A percentile compares a stretch with the other conserved stretches of the same genome.
Conservation (phyloP, 768 basidiomycete species). For the Lentinula sp. region DNA sequence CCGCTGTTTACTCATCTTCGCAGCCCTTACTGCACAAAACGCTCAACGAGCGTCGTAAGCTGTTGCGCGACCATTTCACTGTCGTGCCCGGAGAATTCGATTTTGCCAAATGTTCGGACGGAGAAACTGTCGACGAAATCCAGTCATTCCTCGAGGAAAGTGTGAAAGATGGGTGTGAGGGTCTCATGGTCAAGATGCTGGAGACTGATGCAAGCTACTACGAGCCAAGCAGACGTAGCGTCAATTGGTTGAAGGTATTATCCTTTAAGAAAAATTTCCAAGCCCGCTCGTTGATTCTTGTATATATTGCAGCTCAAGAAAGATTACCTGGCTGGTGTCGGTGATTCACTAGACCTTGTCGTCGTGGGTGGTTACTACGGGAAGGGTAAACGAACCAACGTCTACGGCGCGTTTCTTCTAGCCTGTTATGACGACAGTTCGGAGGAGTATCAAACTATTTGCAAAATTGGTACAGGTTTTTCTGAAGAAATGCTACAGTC, state of each 20-base stretch:
- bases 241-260: conserved; percentile 95
- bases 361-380: conserved; percentile 98
- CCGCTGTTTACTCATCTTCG: neutral
- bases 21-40: conserved; percentile 81
- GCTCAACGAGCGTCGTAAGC: conserved; percentile 66
- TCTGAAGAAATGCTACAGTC: conserved; percentile 82
- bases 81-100: conserved; percentile 84
- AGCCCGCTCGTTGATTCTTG: neutral
- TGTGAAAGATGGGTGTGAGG: conserved; percentile 98
- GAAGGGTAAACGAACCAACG: conserved; percentile 95
- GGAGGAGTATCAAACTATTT: conserved; percentile 94
- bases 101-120: conserved; percentile 89
- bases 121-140: conserved; percentile 88
- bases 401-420: conserved; percentile 96
- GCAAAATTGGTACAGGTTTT: conserved; percentile 99
- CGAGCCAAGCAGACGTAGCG: conserved; percentile 90
- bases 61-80: conserved; percentile 76
- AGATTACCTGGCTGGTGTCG: conserved; percentile 93
- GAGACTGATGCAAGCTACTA: conserved; percentile 89
- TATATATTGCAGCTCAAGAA: conserved; percentile 76
- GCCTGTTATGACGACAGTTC: conserved; percentile 95
- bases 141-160: conserved; percentile 92
- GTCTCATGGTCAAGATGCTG: conserved; percentile 99
- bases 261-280: neutral
- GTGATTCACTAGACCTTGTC: conserved; percentile 94